phyloP scores from a whole-genome alignment of 1,284 basidiomycete species.

The Fomitopsis pinicola region DNA sequence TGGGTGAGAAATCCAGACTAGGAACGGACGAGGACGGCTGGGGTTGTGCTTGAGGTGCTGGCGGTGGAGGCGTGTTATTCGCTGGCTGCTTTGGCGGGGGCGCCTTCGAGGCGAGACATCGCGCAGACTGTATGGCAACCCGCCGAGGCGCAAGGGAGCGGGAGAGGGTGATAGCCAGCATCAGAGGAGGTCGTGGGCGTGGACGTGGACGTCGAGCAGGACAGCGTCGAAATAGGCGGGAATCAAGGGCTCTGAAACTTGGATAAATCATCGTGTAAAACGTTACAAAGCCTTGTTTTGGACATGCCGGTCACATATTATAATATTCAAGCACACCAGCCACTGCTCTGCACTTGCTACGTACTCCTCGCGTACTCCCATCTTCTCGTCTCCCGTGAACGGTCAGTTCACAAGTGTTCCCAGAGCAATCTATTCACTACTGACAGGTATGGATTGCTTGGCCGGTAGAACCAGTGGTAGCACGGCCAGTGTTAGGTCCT shows the following conservation, averaged over 20 bases:
- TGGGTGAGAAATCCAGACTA: conserved; percentile 27
- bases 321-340: background rate
- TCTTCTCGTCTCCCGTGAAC: no score
- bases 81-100: conserved; percentile 15
- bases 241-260: background rate
- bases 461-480: no score
- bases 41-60: conserved; percentile 9
- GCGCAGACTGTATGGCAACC: conserved; percentile 15
- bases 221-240: background rate
- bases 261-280: background rate
- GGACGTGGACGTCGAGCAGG: background rate
- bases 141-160: conserved; percentile 11
- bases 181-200: background rate
- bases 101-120: conserved; percentile 22
- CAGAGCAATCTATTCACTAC: no score
- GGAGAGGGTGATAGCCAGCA: conserved; percentile 13
- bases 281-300: background rate
- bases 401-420: background rate
- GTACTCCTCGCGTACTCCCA: no score
- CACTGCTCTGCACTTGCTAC: no score
- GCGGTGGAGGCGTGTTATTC: conserved; percentile 11
- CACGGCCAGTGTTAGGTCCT: background rate
- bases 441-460: no score
- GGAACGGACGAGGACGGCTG: conserved; percentile 18
- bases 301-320: background rate